These are phyloP conservation scores for Penicillium riverlandense DNA, from an alignment of 495 filamentous ascomycete species.

Conservation along the genomic window DNA sequence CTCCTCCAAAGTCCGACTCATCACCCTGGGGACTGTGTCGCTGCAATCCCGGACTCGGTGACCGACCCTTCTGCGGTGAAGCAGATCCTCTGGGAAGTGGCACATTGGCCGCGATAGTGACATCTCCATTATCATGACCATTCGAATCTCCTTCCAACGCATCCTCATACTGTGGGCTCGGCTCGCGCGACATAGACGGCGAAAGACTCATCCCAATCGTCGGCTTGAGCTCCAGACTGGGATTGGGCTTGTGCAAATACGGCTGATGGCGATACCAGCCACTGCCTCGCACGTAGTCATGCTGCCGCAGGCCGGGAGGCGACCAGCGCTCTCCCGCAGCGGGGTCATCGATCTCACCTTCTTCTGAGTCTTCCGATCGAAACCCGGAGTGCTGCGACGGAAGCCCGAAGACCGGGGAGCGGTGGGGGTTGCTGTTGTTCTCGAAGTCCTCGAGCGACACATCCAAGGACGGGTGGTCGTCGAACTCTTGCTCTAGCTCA, in stretches of 20 bases:
- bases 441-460: slow-evolving; percentile 75
- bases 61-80: slow-evolving; percentile 45
- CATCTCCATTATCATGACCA: slow-evolving; percentile 35
- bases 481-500: slow-evolving; percentile 47
- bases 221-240: slow-evolving; percentile 29
- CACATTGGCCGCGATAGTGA: slow-evolving; percentile 51
- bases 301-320: slow-evolving; percentile 50
- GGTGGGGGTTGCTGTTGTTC: slow-evolving; percentile 41
- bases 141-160: slow-evolving; percentile 32
- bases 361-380: slow-evolving; percentile 55
- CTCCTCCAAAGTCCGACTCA: slow-evolving; percentile 22
- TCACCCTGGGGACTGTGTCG: slow-evolving; percentile 23
- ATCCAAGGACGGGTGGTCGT: slow-evolving; percentile 63
- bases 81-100: slow-evolving; percentile 46
- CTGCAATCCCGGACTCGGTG: slow-evolving; percentile 39
- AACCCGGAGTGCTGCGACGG: slow-evolving; percentile 75
- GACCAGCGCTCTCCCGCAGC: slow-evolving; percentile 43
- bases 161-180: slow-evolving; percentile 51
- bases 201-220: slow-evolving; percentile 32
- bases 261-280: slow-evolving; percentile 57
- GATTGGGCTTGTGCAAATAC: slow-evolving; percentile 29
- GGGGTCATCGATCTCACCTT: slow-evolving; percentile 34
- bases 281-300: slow-evolving; percentile 40
- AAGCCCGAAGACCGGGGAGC: slow-evolving; percentile 50
- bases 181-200: slow-evolving; percentile 43